phyloP scores from a whole-genome alignment of 345 rosid genomes.

The Ceriops zippeliana region DNA sequence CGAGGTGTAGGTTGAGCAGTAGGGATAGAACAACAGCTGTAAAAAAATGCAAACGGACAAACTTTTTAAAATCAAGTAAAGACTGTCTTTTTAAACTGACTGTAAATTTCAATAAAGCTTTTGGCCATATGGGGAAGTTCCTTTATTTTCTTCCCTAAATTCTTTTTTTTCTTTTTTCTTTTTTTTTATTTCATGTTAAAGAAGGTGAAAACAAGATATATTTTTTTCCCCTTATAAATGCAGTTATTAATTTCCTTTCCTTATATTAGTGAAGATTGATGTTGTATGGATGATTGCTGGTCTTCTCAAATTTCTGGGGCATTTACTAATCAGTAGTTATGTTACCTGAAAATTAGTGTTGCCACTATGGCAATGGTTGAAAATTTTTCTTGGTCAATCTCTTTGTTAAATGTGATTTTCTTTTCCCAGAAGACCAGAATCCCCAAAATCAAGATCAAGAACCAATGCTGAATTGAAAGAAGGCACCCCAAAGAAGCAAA shows the following conservation, averaged over 20 bases:
- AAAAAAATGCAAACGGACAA: too few species aligned
- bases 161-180: background rate
- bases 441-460: slow-evolving; percentile 73
- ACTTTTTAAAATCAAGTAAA: too few species aligned
- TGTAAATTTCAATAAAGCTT: background rate
- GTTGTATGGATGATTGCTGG: slow-evolving; percentile 3
- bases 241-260: background rate
- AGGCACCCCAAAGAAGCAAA: slow-evolving; percentile 89
- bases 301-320: slow-evolving; percentile 8
- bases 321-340: background rate
- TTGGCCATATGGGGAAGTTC: background rate
- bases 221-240: background rate
- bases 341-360: background rate
- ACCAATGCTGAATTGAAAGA: slow-evolving; percentile 68
- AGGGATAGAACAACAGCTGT: too few species aligned
- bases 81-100: too few species aligned
- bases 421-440: slow-evolving; percentile 67
- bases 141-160: background rate
- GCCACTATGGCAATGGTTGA: background rate
- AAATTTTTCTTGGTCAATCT: background rate
- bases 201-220: too few species aligned
- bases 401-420: background rate
- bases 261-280: background rate
- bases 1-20: too few species aligned
- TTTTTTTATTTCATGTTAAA: background rate